Percentiles rank a stretch among this genome's conserved stretches.
Evolutionary conservation across 2,329 filamentous ascomycete genomes (phyloP).

Genomic region (Fusarium succisae): DNA sequence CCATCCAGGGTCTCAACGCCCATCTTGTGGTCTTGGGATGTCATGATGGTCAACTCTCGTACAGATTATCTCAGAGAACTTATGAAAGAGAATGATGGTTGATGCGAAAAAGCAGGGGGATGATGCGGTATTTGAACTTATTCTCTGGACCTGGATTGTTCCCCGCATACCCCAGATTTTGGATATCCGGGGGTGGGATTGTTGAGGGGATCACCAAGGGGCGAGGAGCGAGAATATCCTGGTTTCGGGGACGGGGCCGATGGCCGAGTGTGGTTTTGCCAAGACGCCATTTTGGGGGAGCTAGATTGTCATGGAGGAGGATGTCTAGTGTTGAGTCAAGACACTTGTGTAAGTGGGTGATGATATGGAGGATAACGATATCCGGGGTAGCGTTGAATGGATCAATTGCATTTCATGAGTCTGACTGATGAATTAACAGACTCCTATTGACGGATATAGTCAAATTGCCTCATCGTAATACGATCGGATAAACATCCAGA

Average conservation of each 20-base stretch:
- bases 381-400: neutral
- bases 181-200: conserved; percentile 25
- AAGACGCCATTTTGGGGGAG: conserved; percentile 5
- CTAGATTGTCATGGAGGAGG: neutral
- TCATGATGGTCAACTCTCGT: conserved; percentile 12
- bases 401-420: too few relatives aligned
- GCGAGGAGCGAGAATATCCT: neutral
- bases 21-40: conserved; percentile 8
- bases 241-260: conserved; percentile 28
- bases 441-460: too few relatives aligned
- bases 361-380: neutral
- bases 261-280: conserved; percentile 18
- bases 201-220: conserved; percentile 29
- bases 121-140: conserved; percentile 27
- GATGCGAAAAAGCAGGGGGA: conserved; percentile 1
- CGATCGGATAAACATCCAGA: neutral
- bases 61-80: neutral
- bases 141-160: neutral
- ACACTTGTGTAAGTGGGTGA: neutral
- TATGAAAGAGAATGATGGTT: neutral
- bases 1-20: conserved; percentile 12
- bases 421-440: too few relatives aligned
- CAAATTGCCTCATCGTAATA: too few relatives aligned
- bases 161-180: conserved; percentile 35
- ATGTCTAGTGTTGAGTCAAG: neutral